Conservation (phyloP, 1,284 basidiomycete species). For the Ceratorhiza oryzae-sativae region DNA sequence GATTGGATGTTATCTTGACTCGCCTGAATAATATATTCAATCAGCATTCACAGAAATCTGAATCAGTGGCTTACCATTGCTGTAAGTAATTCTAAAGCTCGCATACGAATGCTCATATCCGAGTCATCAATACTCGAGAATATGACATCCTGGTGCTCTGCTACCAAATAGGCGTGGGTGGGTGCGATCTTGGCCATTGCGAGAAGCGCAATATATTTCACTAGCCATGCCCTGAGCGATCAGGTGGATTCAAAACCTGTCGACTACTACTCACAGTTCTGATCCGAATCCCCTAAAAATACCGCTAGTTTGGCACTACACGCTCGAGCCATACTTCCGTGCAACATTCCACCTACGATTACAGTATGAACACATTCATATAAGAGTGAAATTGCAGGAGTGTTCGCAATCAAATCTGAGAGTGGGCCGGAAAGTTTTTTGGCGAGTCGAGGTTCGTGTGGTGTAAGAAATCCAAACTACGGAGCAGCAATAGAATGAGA, state of each 20-base stretch:
- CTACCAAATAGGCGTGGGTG: constrained; percentile 88
- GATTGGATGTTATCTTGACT: constrained; percentile 84
- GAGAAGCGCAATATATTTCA: constrained; percentile 95
- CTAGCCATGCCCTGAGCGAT: constrained; percentile 62
- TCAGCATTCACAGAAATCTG: neutral
- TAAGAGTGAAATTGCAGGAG: constrained; percentile 92
- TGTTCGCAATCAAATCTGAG: constrained; percentile 93
- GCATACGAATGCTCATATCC: constrained; percentile 94
- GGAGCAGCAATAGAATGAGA: neutral
- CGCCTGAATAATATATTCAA: constrained; percentile 59
- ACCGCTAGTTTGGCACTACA: constrained; percentile 94
- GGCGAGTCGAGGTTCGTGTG: constrained; percentile 90
- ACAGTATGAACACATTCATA: constrained; percentile 99
- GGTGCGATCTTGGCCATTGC: constrained; percentile 97
- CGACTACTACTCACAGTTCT: constrained; percentile 88
- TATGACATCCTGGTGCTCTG: constrained; percentile 92
- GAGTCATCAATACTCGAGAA: constrained; percentile 89
- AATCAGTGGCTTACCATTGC: constrained; percentile 75
- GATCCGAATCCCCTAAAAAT: constrained; percentile 92
- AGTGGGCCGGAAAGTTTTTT: constrained; percentile 94
- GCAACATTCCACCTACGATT: constrained; percentile 96
- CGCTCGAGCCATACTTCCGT: constrained; percentile 78
- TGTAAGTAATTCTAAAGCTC: constrained; percentile 91
- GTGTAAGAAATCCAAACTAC: constrained; percentile 90
- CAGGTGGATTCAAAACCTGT: too few relatives aligned